Base-by-base conservation (phyloP, 2,329 filamentous ascomycete species). In the Nannizziopsis arthrosporioides region DNA sequence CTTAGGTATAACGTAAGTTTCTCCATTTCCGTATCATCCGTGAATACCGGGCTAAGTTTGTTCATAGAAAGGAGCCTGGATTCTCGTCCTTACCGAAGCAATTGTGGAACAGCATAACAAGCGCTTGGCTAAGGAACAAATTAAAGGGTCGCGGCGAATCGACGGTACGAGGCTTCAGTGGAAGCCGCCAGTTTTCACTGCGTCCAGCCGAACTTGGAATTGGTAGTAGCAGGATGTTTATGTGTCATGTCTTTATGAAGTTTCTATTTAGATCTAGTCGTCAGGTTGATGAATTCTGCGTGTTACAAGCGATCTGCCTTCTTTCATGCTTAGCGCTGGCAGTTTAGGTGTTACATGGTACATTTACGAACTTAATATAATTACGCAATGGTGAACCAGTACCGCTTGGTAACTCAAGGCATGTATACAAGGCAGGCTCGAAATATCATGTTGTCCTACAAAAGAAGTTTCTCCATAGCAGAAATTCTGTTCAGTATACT, bases 141-240 rank as follows among this genome's bases (percentile, higher is more conserved):
- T 78, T 46, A 95, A 93, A 67, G 79, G 82, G 51, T 82, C 82
- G 64, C 76, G 65, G 42, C 68, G 76, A 39, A 89, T 98, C 54
- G 84, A 94, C 52, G 75, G 89, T 0, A 76, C 79, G 15, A 77
- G 78, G 58, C 80, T 98, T 49, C 83, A 88, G 59, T 98, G 92
- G 92, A 96, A 94, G 66, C 90, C 92, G 9, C 92, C 92, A 0
- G 85, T 95, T 0, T 96, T 96, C 61, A 89, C 84, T 19, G 89
- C 90, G 1, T 85, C 84, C 11, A 85, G 80, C 56, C 77, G 90
- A 57, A 96, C 90, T 10, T 96, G 92, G 92, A 93, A 89, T 52
- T 96, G 90, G 90, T 95, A 52, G 45, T 45, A 37, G 41, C 12
- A 35, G 11, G 10, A 22, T 15, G 19, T 42, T 22, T 19, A n/a